Evolutionary conservation across 2,329 filamentous ascomycete species (phyloP).

Genomic region (Monilinia polystroma): DNA sequence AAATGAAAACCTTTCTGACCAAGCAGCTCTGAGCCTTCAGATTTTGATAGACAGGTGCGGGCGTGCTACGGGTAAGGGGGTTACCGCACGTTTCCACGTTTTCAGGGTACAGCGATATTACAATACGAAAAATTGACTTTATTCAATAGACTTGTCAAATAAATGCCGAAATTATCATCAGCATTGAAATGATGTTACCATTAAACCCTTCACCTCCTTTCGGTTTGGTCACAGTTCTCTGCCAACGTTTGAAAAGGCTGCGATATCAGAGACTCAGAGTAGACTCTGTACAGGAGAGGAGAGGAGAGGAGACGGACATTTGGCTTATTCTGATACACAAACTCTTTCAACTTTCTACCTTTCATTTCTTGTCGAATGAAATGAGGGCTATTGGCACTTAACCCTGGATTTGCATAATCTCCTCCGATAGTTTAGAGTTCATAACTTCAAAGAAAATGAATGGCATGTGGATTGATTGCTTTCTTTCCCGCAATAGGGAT

Average conservation of each 20-base stretch:
- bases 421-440: not conserved
- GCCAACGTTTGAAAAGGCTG: conserved; percentile 3
- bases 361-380: conserved; percentile 13
- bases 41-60: conserved; percentile 4
- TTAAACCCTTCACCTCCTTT: not conserved
- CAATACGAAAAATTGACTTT: conserved; percentile 7
- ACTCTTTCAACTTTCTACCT: not conserved
- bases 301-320: too few species aligned
- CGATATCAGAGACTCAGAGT: too few species aligned
- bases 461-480: conserved; percentile 17
- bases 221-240: not conserved
- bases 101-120: not conserved
- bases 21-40: not conserved
- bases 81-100: not conserved
- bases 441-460: not conserved
- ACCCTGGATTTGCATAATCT: conserved; percentile 13
- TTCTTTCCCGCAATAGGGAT: conserved; percentile 15
- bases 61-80: not conserved
- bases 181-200: not conserved
- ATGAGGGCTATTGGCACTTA: too few species aligned
- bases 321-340: not conserved
- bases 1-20: not conserved
- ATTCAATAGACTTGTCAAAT: not conserved
- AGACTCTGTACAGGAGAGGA: too few species aligned
- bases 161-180: conserved; percentile 3